phyloP scores from a whole-genome alignment of 768 basidiomycete genomes.

The Collybiopsis confluens region DNA sequence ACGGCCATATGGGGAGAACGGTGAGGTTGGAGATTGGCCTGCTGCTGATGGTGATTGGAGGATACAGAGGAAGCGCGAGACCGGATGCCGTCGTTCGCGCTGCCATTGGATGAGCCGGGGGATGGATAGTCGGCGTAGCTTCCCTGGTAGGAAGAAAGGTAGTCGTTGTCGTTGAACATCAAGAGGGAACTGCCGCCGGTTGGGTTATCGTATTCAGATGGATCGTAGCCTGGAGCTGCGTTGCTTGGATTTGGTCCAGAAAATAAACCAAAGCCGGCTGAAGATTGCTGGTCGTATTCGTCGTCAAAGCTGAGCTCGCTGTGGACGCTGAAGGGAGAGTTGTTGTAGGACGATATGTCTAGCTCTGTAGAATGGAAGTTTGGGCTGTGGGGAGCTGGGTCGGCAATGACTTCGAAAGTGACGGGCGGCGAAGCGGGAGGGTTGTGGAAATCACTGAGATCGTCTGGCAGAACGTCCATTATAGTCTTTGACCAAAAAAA shows the following conservation, averaged over 20 bases:
- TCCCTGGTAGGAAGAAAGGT: constrained; percentile 31
- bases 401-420: constrained; percentile 6
- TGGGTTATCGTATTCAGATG: constrained; percentile 66
- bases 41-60: constrained; percentile 43
- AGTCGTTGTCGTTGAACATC: constrained; percentile 55
- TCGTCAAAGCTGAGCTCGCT: constrained; percentile 61
- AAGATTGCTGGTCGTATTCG: constrained; percentile 36
- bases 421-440: constrained; percentile 4
- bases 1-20: constrained; percentile 57
- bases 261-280: constrained; percentile 38
- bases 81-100: constrained; percentile 39
- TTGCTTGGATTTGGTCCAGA: constrained; percentile 29
- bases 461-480: constrained; percentile 4
- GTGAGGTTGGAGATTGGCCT: constrained; percentile 1
- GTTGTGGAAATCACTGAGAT: constrained; percentile 2
- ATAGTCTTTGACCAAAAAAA: no score
- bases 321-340: constrained; percentile 64
- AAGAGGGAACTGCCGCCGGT: constrained; percentile 42
- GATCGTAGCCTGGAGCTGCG: constrained; percentile 52
- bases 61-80: constrained; percentile 68
- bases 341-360: constrained; percentile 46
- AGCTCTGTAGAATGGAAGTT: constrained; percentile 44
- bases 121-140: constrained; percentile 26
- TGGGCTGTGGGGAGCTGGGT: constrained; percentile 44
- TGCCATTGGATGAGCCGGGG: constrained; percentile 51